A percentile compares a stretch with the other conserved stretches of the same genome.
Conservation (phyloP, 2,329 filamentous ascomycete genomes). For the Clonostachys solani region DNA sequence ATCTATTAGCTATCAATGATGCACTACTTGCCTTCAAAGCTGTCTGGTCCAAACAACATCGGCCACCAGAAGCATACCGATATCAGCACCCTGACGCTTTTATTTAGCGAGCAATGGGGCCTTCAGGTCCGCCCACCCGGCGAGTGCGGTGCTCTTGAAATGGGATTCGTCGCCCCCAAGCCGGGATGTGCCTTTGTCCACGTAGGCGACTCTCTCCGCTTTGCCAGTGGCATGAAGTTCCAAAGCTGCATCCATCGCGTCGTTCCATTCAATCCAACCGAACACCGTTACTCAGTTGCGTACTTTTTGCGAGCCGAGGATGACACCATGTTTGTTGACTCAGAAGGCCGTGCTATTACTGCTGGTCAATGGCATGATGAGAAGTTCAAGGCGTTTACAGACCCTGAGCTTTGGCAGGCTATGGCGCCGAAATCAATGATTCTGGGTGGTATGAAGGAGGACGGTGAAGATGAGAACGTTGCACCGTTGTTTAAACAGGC, state of each 20-base stretch:
- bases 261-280: constrained; percentile 42
- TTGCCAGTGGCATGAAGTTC: constrained; percentile 46
- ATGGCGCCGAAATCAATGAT: constrained; percentile 42
- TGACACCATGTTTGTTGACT: constrained; percentile 50
- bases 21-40: constrained; percentile 39
- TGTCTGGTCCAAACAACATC: constrained; percentile 10
- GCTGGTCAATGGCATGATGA: constrained; percentile 50
- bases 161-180: constrained; percentile 49
- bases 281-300: constrained; percentile 55
- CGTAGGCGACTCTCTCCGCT: constrained; percentile 55
- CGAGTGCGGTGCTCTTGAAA: constrained; percentile 32
- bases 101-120: constrained; percentile 53
- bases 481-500: background rate
- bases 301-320: constrained; percentile 55
- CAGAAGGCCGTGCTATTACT: constrained; percentile 47
- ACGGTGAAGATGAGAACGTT: constrained; percentile 14
- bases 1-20: constrained; percentile 39
- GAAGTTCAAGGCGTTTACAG: constrained; percentile 48
- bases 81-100: constrained; percentile 48
- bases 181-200: constrained; percentile 49
- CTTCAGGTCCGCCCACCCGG: constrained; percentile 49
- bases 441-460: constrained; percentile 44
- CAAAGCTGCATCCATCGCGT: constrained; percentile 55
- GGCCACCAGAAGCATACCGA: constrained; percentile 55
- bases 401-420: constrained; percentile 36